Conservation (phyloP, 2,329 filamentous ascomycete species). For the Fusarium sp. region DNA sequence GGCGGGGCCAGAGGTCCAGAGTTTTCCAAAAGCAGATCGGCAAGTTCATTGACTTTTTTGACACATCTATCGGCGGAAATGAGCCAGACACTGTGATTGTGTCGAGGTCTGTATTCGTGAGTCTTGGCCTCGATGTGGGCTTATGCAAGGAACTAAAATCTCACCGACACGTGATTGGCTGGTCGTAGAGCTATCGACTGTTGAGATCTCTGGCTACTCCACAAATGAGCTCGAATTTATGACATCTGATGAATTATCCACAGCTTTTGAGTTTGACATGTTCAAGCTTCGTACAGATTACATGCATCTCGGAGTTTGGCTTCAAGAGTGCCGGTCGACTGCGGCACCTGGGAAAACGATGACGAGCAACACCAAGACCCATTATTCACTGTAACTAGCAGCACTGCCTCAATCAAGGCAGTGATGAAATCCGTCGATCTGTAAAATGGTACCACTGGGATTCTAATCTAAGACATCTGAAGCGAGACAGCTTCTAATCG, state of each 20-base stretch:
- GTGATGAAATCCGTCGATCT: no score
- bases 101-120: no score
- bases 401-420: no score
- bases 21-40: fast-evolving
- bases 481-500: neutral
- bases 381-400: no score
- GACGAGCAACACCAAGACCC: no score
- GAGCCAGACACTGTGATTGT: neutral
- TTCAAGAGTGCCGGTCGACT: no score
- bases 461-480: neutral
- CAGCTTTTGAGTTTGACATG: no score
- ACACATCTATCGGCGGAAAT: fast-evolving
- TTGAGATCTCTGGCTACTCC: neutral
- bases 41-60: fast-evolving
- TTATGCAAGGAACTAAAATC: neutral
- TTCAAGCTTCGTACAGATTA: no score
- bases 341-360: no score
- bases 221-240: no score
- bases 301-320: no score
- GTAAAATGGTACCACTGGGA: neutral
- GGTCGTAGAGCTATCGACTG: neutral
- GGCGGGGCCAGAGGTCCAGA: fast-evolving
- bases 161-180: neutral
- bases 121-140: neutral
- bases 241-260: no score